A percentile compares a stretch with the other conserved stretches of the same genome.
phyloP scores from a whole-genome alignment of 2,329 filamentous ascomycete genomes.

The Hortaea werneckii region DNA sequence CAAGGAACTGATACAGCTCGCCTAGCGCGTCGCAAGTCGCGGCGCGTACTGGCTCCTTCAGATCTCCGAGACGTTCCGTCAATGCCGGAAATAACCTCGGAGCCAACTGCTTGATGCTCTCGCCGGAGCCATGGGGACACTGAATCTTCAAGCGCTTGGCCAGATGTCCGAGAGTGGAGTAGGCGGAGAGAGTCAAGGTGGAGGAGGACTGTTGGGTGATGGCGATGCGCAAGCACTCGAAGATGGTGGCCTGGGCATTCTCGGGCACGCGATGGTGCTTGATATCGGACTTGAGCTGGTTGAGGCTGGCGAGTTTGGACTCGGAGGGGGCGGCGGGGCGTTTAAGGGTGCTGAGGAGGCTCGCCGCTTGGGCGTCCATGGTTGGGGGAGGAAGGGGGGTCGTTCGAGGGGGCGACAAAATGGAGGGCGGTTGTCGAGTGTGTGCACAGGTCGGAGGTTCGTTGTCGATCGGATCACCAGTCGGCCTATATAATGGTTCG shows the following conservation, averaged over 20 bases:
- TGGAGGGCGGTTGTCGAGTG: too few species aligned
- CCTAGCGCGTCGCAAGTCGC: constrained; percentile 65
- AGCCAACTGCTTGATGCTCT: constrained; percentile 55
- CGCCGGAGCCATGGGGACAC: constrained; percentile 53
- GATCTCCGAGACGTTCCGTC: constrained; percentile 76
- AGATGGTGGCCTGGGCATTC: constrained; percentile 57
- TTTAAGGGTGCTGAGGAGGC: constrained; percentile 45
- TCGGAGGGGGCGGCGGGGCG: constrained; percentile 59
- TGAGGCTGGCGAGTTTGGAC: constrained; percentile 60
- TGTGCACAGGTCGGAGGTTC: too few species aligned
- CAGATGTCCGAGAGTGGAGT: constrained; percentile 79
- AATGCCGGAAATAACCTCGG: constrained; percentile 63
- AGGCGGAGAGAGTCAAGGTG: constrained; percentile 65
- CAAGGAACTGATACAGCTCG: constrained; percentile 63
- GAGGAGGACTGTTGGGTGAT: constrained; percentile 66
- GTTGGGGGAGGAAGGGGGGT: too few species aligned
- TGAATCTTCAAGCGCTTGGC: constrained; percentile 78
- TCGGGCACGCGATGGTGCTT: constrained; percentile 89
- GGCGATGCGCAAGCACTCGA: constrained; percentile 69
- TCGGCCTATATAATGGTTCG: too few species aligned
- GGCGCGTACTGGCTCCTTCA: constrained; percentile 71
- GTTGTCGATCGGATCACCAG: too few species aligned
- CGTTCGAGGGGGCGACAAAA: too few species aligned
- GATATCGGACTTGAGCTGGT: constrained; percentile 72
- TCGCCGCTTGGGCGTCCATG: constrained; percentile 49